Evolutionary conservation across 2,329 filamentous ascomycete species (phyloP).

Genomic region (Aspergillus fumigatus): DNA sequence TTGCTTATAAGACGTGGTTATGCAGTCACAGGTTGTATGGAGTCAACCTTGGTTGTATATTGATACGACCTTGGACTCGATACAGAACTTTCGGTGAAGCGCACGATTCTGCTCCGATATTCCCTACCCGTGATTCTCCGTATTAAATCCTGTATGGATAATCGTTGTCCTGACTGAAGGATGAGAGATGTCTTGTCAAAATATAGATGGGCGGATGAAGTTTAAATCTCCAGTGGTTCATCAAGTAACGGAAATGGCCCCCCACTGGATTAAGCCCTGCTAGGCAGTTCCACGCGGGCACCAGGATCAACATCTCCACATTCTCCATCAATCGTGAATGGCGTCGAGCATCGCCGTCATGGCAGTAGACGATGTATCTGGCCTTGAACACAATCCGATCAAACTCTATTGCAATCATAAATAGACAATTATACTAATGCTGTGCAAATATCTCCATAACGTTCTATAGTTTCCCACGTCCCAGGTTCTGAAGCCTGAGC

Average conservation of each 20-base stretch:
- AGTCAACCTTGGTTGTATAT: neutral
- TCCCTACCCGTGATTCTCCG: neutral
- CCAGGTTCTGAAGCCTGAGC: slow-evolving; percentile 28
- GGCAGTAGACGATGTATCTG: neutral
- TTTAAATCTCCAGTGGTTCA: neutral
- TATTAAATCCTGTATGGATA: neutral
- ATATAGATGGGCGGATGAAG: neutral
- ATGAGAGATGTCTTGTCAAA: neutral
- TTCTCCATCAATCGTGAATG: neutral
- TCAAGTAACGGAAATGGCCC: neutral
- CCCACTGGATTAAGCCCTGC: neutral
- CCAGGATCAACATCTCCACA: neutral
- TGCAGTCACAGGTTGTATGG: neutral
- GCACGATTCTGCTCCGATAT: neutral
- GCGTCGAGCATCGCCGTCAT: neutral
- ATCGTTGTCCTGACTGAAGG: neutral
- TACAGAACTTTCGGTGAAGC: no score
- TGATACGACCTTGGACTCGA: neutral
- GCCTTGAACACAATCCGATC: neutral
- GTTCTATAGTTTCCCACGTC: slow-evolving; percentile 18
- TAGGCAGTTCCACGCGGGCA: neutral
- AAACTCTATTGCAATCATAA: neutral
- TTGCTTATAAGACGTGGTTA: neutral
- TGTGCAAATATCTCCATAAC: neutral
- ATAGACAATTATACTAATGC: neutral